Base-by-base conservation (phyloP, 306 rosid genomes). In the Styphnolobium japonicum region DNA sequence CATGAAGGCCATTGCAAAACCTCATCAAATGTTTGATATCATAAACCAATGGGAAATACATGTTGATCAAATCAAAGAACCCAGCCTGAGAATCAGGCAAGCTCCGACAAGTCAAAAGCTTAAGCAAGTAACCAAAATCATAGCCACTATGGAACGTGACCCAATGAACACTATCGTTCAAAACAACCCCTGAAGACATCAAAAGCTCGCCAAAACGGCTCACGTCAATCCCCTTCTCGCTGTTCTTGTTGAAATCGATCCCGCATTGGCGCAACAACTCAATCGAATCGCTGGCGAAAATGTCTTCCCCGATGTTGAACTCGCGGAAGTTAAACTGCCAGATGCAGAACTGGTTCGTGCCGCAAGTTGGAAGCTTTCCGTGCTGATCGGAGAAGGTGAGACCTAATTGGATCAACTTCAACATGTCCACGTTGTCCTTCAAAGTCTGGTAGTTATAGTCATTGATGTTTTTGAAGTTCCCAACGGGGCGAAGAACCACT, bases 321-420 rank as follows among this genome's bases (percentile, higher is more conserved):
- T 77, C 81, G 10, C 53, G 81, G 19, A 77, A 65, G 49, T 64
- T 29, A 6, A 83, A 77, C 6, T 49, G 71, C 61, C 68, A 61
- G 40, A 70, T 8, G 15, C 37, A 90, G 10, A 34, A 82, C 39
- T 64, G 76, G 36, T 87, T 88, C 0, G 87, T 86, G 3, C 86
- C 90, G 22, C 88, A 86, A 42, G 87, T 73, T 3, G 93, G 93
- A 29, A 90, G 88, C 45, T 90, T 86, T 21, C 91, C 93, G 21
- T 79, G 43, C 86, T 73, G 85, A 1, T 89, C 88, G 1, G 89
- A 89, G 82, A 89, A 87, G 16, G 93, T 85, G 71, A 89, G 88
- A 27, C 93, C 93, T 79, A 87, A 42, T 14, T 89, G 93, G 84
- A 89, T 89, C 87, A 87, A 82, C 61, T 87, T 87, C 93, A 89